Evolutionary conservation across 768 basidiomycete genomes (phyloP).

Genomic region (Mycena leptocephala): DNA sequence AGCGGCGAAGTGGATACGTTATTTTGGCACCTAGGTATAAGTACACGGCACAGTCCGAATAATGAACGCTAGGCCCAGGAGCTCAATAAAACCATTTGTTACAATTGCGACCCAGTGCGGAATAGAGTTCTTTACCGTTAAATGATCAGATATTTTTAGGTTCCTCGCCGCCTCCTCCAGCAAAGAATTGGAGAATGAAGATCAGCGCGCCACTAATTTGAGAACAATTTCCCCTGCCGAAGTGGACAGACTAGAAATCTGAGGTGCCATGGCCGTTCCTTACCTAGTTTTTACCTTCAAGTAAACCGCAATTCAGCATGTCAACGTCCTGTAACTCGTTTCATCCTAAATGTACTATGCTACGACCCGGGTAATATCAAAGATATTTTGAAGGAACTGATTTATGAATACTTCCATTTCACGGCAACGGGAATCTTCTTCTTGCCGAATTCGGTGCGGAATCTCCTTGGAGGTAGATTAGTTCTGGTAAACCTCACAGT

Average conservation of each 20-base stretch:
- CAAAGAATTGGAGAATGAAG: not conserved
- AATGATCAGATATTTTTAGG: not conserved
- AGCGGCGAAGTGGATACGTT: not conserved
- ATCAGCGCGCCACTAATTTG: not conserved
- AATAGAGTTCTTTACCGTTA: not conserved
- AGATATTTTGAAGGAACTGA: too few relatives aligned
- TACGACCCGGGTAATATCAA: too few relatives aligned
- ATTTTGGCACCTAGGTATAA: not conserved
- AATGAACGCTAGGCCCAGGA: not conserved
- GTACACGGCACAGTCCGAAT: too few relatives aligned
- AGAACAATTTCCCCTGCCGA: not conserved
- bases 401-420: not conserved
- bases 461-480: conserved; percentile 1
- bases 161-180: not conserved
- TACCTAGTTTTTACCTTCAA: not conserved
- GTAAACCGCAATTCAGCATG: conserved; percentile 4
- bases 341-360: too few relatives aligned
- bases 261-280: too few relatives aligned
- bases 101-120: not conserved
- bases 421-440: not conserved
- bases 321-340: too few relatives aligned
- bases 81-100: not conserved
- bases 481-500: not conserved
- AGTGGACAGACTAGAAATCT: not conserved
- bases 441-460: not conserved